These are phyloP conservation scores for Albophoma yamanashiensis DNA, from an alignment of 2,329 filamentous ascomycete species.

Conservation along the genomic window DNA sequence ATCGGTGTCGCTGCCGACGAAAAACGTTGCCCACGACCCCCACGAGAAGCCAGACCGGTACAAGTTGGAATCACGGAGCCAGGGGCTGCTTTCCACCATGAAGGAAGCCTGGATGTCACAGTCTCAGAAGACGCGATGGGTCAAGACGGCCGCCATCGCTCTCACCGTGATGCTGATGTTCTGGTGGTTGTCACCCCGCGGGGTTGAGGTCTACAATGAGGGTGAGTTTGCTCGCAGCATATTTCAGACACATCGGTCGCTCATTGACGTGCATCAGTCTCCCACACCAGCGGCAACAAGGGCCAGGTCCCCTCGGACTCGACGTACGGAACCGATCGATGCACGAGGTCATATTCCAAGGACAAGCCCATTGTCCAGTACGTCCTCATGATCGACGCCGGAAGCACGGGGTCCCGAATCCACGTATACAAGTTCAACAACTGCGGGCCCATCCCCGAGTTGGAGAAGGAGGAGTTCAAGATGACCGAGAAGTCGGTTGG, in stretches of 20 bases:
- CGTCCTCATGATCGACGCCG: slow-evolving; percentile 96
- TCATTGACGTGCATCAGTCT: slow-evolving; percentile 7
- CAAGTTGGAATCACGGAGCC: slow-evolving; percentile 32
- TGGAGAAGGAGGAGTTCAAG: slow-evolving; percentile 87
- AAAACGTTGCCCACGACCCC: slow-evolving; percentile 48
- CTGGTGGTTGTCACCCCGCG: slow-evolving; percentile 51
- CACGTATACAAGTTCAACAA: slow-evolving; percentile 99
- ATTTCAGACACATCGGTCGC: neutral
- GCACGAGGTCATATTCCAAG: slow-evolving; percentile 71
- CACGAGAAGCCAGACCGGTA: slow-evolving; percentile 57
- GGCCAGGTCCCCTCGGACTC: slow-evolving; percentile 49
- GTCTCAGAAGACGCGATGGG: slow-evolving; percentile 53
- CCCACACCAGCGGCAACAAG: slow-evolving; percentile 13
- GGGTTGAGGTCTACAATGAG: slow-evolving; percentile 42
- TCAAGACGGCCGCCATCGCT: slow-evolving; percentile 54
- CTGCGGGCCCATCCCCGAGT: slow-evolving; percentile 87
- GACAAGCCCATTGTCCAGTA: slow-evolving; percentile 95
- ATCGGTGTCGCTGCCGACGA: slow-evolving; percentile 51
- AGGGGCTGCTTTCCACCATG: slow-evolving; percentile 41
- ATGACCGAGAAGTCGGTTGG: slow-evolving; percentile 82
- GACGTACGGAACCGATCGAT: slow-evolving; percentile 59
- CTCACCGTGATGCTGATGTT: slow-evolving; percentile 50
- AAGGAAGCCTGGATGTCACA: slow-evolving; percentile 51
- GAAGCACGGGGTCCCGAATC: slow-evolving; percentile 93
- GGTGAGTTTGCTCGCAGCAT: slow-evolving; percentile 18